Conservation (phyloP, 1,284 basidiomycete genomes). For the Leucoagaricus sp. region DNA sequence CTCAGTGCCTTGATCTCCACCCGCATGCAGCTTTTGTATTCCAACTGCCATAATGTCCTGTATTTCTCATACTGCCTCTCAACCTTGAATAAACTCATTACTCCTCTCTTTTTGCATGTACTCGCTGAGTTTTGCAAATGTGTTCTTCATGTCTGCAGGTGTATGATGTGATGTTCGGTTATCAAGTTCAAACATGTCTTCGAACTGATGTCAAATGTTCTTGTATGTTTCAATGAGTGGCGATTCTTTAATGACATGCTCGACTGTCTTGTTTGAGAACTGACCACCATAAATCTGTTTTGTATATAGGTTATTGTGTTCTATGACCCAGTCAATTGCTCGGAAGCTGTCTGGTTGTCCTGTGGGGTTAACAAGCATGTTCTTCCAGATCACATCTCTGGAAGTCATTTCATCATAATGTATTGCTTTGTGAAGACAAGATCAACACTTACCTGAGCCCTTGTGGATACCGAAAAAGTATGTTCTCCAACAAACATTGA, state of each 20-base stretch:
- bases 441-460: constrained; percentile 22
- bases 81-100: constrained; percentile 18
- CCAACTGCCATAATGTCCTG: background rate
- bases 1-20: constrained; percentile 13
- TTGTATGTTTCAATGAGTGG: constrained; percentile 32
- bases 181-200: constrained; percentile 29
- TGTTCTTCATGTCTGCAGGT: constrained; percentile 28
- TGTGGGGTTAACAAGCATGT: constrained; percentile 29
- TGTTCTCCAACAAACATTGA: constrained; percentile 22
- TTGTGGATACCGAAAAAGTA: constrained; percentile 32
- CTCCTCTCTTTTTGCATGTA: constrained; percentile 24
- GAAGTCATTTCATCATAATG: background rate
- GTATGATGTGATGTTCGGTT: constrained; percentile 27
- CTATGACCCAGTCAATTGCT: constrained; percentile 29
- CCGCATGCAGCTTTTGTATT: background rate
- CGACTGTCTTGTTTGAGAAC: constrained; percentile 28
- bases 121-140: constrained; percentile 22
- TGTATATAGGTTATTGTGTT: constrained; percentile 30
- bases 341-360: constrained; percentile 23
- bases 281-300: constrained; percentile 27
- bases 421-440: background rate
- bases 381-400: constrained; percentile 26
- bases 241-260: constrained; percentile 33
- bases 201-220: constrained; percentile 23
- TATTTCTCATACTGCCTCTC: background rate